phyloP scores from a whole-genome alignment of 2,329 filamentous ascomycete genomes.

The Fonsecaea multimorphosa region DNA sequence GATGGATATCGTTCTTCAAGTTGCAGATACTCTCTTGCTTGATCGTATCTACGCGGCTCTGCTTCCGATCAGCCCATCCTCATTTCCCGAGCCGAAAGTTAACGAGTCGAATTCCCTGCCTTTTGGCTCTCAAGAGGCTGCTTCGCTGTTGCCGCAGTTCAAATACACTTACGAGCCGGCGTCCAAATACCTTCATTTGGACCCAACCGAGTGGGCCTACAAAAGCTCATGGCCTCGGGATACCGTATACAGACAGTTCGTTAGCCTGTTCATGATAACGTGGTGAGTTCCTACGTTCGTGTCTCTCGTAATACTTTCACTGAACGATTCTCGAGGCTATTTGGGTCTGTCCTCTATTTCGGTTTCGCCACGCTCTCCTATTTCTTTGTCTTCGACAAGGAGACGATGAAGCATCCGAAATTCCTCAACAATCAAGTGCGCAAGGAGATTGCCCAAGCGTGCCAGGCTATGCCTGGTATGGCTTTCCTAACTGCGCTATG shows the following conservation, averaged over 20 bases:
- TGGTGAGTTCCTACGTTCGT: conserved; percentile 72
- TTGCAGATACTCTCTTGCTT: conserved; percentile 79
- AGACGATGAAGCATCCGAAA: conserved; percentile 85
- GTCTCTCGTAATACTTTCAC: conserved; percentile 13
- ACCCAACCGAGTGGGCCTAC: conserved; percentile 78
- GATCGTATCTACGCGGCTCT: conserved; percentile 78
- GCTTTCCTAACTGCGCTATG: conserved; percentile 79
- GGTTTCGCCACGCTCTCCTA: conserved; percentile 82
- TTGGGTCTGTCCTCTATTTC: conserved; percentile 85
- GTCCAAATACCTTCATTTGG: conserved; percentile 70
- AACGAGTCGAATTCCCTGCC: conserved; percentile 63
- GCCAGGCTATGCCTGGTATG: conserved; percentile 79
- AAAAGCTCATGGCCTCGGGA: conserved; percentile 78
- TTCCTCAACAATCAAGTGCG: conserved; percentile 92
- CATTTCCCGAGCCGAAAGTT: conserved; percentile 58
- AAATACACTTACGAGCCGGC: conserved; percentile 69
- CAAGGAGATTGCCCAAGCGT: conserved; percentile 83
- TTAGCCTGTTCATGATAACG: conserved; percentile 81
- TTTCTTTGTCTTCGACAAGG: conserved; percentile 88
- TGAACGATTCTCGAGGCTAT: no score
- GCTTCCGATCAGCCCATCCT: conserved; percentile 65
- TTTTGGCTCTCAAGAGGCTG: conserved; percentile 52
- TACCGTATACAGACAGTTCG: conserved; percentile 73
- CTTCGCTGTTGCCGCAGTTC: conserved; percentile 57
- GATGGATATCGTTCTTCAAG: conserved; percentile 93